Evolutionary conservation across 139 green algal species (phyloP), one percentile per base, ranked within the genome.

Genomic region (Volvox africanus): DNA sequence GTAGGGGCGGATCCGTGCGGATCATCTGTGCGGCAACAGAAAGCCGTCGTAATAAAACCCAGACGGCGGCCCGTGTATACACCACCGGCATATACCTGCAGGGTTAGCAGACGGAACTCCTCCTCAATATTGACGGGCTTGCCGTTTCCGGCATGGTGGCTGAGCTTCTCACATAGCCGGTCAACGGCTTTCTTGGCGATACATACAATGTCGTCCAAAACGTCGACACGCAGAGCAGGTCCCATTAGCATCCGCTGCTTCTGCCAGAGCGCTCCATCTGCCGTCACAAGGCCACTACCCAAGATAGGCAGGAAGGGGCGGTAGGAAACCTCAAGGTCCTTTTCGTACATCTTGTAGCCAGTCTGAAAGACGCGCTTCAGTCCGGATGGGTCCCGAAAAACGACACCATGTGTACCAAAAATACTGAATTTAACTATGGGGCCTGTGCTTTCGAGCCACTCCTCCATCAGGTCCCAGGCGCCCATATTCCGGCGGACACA

Each of bases 251-350:
- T 86, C 55, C 98, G 95, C 96, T 99, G 97, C 92, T 97, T 95
- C 91, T 98, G 97, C 98, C 98, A 99, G 37, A 97, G 95, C 0
- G 94, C 90, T 16, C 98, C 98, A 79, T 98, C 95, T 62, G 96
- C 91, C 19, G 98, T 99, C 21, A 99, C 98, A 71, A 99, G 95
- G 2, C 98, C 98, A 28, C 95, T 98, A 89, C 98, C 98, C 36
- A 99, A 94, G 86, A 99, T 98, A 50, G 96, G 94, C 79, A 99
- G 93, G 92, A 99, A 99, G 55, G 97, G 95, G 35, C 96, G 92
- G 91, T 99, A 99, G 36, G 94, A 96, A 28, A 98, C 94, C 68
- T 91, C 69, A 1, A 97, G 86, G 91, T 99, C 97, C 90, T 99
- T 99, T 5, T 94, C 93, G 77, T 98, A 99, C 20, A 95, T 75